Evolutionary conservation across 2,329 filamentous ascomycete species (phyloP).

Genomic region (Pseudogymnoascus sp.): DNA sequence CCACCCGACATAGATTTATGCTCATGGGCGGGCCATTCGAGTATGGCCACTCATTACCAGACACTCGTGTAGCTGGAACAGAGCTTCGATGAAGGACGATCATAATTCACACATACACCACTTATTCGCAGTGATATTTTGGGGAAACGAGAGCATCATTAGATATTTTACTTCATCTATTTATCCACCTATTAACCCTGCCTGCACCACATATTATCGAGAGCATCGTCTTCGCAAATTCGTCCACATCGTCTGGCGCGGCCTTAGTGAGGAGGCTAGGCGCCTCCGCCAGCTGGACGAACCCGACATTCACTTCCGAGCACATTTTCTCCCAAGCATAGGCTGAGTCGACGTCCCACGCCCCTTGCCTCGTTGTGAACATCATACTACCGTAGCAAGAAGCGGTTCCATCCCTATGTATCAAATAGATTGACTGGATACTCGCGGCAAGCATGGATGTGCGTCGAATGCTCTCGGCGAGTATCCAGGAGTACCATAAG

Average conservation of each 20-base stretch:
- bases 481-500: slow-evolving; percentile 28
- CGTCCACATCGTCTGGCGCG: slow-evolving; percentile 10
- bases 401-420: slow-evolving; percentile 17
- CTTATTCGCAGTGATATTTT: neutral
- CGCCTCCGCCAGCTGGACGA: slow-evolving; percentile 11
- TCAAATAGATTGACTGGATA: slow-evolving; percentile 18
- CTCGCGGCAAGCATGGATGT: slow-evolving; percentile 23
- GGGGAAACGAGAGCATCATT: neutral
- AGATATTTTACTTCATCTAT: neutral
- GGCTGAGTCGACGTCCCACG: slow-evolving; percentile 26
- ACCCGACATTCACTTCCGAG: slow-evolving; percentile 13
- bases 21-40: neutral
- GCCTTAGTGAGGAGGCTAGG: slow-evolving; percentile 2
- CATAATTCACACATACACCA: neutral
- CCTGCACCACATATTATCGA: neutral
- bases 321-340: slow-evolving; percentile 20
- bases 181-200: neutral
- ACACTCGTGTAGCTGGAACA: neutral
- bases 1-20: neutral
- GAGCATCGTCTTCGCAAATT: slow-evolving; percentile 10
- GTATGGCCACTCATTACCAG: neutral
- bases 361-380: slow-evolving; percentile 23
- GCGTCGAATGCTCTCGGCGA: slow-evolving; percentile 27
- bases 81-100: neutral
- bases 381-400: slow-evolving; percentile 22